phyloP scores from a whole-genome alignment of 2,329 filamentous ascomycete genomes.

The Thelonectria olida region DNA sequence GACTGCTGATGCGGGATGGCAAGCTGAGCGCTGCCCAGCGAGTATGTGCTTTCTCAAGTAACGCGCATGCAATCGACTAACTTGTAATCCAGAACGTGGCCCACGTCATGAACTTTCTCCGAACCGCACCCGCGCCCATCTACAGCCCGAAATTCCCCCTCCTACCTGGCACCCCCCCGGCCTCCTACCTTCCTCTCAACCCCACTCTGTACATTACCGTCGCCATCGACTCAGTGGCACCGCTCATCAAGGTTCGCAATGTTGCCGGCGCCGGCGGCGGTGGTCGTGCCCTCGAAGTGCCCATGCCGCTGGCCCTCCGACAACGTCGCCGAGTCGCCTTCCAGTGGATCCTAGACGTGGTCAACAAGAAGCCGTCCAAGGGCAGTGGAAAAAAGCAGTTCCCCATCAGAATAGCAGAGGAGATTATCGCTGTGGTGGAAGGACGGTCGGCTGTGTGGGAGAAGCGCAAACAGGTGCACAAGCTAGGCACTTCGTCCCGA shows the following conservation, averaged over 20 bases:
- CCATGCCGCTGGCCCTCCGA: constrained; percentile 77
- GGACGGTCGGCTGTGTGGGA: constrained; percentile 88
- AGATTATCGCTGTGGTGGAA: constrained; percentile 88
- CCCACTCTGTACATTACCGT: constrained; percentile 89
- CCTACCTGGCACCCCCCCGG: constrained; percentile 79
- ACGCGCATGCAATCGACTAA: constrained; percentile 18
- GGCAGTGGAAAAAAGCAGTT: constrained; percentile 78
- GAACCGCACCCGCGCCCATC: constrained; percentile 82
- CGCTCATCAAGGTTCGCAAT: constrained; percentile 81
- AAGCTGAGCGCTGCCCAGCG: constrained; percentile 91
- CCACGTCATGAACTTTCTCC: constrained; percentile 82
- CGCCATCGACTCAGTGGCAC: constrained; percentile 91
- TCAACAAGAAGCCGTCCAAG: constrained; percentile 77
- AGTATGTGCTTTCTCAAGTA: constrained; percentile 59
- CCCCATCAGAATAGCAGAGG: constrained; percentile 81
- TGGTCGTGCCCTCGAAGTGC: constrained; percentile 84
- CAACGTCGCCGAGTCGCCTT: constrained; percentile 83
- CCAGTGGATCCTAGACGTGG: constrained; percentile 88
- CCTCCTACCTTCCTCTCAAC: constrained; percentile 84
- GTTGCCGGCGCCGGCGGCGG: constrained; percentile 85
- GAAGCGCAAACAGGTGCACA: constrained; percentile 79
- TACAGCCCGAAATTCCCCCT: constrained; percentile 76
- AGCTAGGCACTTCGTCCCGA: constrained; percentile 79
- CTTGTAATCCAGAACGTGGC: constrained; percentile 75
- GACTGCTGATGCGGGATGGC: constrained; percentile 89